Evolutionary conservation across 1,139 yeast genomes (phyloP), one percentile per base, ranked within the genome.

Genomic region (Geotrichum armillariae): DNA sequence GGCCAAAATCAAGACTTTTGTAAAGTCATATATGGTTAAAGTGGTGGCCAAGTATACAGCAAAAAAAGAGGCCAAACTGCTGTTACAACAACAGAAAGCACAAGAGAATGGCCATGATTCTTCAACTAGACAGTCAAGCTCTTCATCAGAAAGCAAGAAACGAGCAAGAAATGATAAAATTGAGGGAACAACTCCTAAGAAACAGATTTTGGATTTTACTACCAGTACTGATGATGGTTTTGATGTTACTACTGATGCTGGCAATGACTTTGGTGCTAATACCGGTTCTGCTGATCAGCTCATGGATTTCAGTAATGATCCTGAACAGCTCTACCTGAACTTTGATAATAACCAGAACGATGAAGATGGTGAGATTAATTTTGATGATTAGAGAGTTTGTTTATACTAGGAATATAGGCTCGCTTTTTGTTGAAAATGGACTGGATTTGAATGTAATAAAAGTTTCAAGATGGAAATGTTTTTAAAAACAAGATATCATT

Each of bases 1-100:
- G 58, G 75, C 76, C 58, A 90, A 90, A 63, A 74, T 90, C 32
- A 84, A 85, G 64, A 75, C 67, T 29, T 90, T 85, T 62, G 75
- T 81, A 12, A 74, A 74, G 41, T 69, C 67, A 2, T 91, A 85
- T 63, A 88, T 91, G 95, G 83, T 77, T 9, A 90, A 86, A 68
- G 83, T 48, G 34, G 29, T 48, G 9, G 35, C 39, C 21, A 46
- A 39, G 27, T 21, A 32, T n/a, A 46, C 38, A 22, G 21, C 22
- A 5, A 31, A 21, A 11, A 34, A 33, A 16, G 29, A 32, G 46
- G 22, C 14, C 5, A 18, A 16, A 20, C 4, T 6, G 11, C 25
- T 12, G 31, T 4, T 9, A 32, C 22, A 9, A 3, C 35, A 14
- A 25, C n/a, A n/a, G n/a, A n/a, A n/a, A n/a, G n/a, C n/a, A n/a